A percentile compares a stretch with the other conserved stretches of the same genome.
phyloP scores from a whole-genome alignment of 768 basidiomycete species.

The Hysterangium stoloniferum region DNA sequence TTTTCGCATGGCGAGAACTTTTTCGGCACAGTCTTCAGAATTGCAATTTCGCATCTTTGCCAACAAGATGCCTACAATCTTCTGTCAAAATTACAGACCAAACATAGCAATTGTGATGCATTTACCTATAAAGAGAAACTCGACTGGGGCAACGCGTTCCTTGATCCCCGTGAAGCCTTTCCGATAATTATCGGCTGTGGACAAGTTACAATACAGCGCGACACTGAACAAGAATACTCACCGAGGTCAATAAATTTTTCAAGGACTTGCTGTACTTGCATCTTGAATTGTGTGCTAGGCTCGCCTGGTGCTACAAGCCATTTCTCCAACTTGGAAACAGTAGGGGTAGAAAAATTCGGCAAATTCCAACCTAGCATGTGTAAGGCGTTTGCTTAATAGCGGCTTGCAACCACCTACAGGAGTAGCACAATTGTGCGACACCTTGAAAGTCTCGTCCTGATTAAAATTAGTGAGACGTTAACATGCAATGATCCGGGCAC shows the following conservation, averaged over 20 bases:
- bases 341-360: constrained; percentile 38
- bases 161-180: constrained; percentile 44
- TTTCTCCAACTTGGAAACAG: constrained; percentile 47
- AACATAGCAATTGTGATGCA: constrained; percentile 2
- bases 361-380: constrained; percentile 17
- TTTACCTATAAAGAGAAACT: constrained; percentile 77
- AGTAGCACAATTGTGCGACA: constrained; percentile 61
- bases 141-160: constrained; percentile 60
- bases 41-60: constrained; percentile 39
- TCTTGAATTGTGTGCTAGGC: constrained; percentile 44
- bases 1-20: constrained; percentile 49
- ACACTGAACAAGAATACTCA: constrained; percentile 4
- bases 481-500: not conserved
- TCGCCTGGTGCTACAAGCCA: constrained; percentile 27
- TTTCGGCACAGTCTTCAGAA: constrained; percentile 41
- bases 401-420: constrained; percentile 36
- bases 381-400: not conserved
- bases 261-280: constrained; percentile 45
- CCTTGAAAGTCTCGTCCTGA: constrained; percentile 67
- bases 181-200: constrained; percentile 32
- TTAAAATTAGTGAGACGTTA: not conserved
- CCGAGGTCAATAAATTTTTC: constrained; percentile 25
- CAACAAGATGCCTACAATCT: constrained; percentile 56
- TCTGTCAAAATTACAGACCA: not conserved
- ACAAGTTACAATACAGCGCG: constrained; percentile 41